Percentiles rank a stretch among this genome's conserved stretches.
Evolutionary conservation across 2,329 filamentous ascomycete species (phyloP).

Genomic region (Lachnum nothofagi): DNA sequence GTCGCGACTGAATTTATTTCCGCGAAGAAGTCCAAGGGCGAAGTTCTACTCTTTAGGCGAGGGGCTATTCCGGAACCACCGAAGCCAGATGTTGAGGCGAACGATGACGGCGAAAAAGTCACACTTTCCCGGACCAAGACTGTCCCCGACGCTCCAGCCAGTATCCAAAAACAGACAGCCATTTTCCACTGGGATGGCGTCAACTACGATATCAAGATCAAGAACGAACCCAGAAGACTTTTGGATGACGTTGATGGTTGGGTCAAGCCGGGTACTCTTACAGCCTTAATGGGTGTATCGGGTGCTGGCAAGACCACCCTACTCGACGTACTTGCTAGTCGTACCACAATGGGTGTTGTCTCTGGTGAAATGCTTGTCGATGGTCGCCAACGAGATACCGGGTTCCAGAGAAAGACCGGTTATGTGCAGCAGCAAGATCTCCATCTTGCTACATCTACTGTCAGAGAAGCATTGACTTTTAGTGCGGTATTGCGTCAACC

Average conservation of each 20-base stretch:
- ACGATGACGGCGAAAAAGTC: slow-evolving; percentile 33
- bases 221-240: slow-evolving; percentile 67
- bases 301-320: slow-evolving; percentile 85
- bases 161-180: slow-evolving; percentile 41
- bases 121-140: slow-evolving; percentile 31
- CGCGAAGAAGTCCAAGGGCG: slow-evolving; percentile 69
- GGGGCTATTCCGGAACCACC: slow-evolving; percentile 45
- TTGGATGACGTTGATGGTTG: slow-evolving; percentile 84
- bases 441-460: slow-evolving; percentile 76
- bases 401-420: slow-evolving; percentile 87
- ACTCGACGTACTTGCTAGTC: slow-evolving; percentile 70
- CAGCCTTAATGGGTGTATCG: slow-evolving; percentile 66
- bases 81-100: slow-evolving; percentile 21
- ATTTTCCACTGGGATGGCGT: slow-evolving; percentile 50
- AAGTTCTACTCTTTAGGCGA: slow-evolving; percentile 69
- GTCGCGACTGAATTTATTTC: slow-evolving; percentile 56
- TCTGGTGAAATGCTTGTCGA: slow-evolving; percentile 72
- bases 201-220: slow-evolving; percentile 65
- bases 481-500: slow-evolving; percentile 85
- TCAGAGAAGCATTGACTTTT: slow-evolving; percentile 82
- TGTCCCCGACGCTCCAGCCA: slow-evolving; percentile 19
- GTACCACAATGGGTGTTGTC: slow-evolving; percentile 84
- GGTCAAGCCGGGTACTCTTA: slow-evolving; percentile 88
- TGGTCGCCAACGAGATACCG: slow-evolving; percentile 61
- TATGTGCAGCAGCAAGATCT: slow-evolving; percentile 92